These are phyloP conservation scores for Acanthamoeba triangularis DNA, from an alignment of 208 protist species.

Conservation along the genomic window DNA sequence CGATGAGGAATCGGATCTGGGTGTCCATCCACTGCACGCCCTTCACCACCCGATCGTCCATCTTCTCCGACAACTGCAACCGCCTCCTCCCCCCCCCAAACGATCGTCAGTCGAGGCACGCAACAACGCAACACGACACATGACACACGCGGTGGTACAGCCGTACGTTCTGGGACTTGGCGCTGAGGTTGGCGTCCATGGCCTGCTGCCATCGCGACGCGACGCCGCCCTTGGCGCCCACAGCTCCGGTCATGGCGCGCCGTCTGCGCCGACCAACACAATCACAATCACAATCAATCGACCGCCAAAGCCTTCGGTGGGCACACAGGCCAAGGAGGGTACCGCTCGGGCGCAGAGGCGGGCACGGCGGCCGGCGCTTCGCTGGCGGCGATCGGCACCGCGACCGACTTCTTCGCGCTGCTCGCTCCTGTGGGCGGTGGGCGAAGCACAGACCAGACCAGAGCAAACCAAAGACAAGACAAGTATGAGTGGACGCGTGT, in stretches of 20 bases:
- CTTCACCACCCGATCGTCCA: conserved; percentile 60
- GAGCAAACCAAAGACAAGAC: too few relatives aligned
- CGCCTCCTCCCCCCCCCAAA: not conserved
- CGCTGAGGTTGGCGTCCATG: conserved; percentile 43
- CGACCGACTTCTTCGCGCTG: not conserved
- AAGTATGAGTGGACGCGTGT: too few relatives aligned
- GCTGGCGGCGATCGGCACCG: not conserved
- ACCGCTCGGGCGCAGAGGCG: conserved; percentile 17
- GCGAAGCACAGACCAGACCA: not conserved
- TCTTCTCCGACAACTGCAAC: conserved; percentile 51
- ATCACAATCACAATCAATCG: not conserved
- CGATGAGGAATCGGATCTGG: conserved; percentile 67
- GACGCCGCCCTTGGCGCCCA: not conserved
- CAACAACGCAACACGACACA: not conserved
- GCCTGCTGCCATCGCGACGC: conserved; percentile 44
- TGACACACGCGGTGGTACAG: not conserved
- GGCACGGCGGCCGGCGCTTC: conserved; percentile 21
- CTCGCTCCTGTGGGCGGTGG: not conserved
- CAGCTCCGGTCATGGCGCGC: not conserved
- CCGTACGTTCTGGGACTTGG: conserved; percentile 55
- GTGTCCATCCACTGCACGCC: conserved; percentile 75
- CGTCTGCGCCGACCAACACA: not conserved
- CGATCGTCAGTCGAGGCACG: too few relatives aligned
- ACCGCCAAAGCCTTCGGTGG: too few relatives aligned
- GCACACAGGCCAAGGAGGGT: not conserved